Base-by-base conservation (phyloP, 768 basidiomycete species). In the Suillus lakei region DNA sequence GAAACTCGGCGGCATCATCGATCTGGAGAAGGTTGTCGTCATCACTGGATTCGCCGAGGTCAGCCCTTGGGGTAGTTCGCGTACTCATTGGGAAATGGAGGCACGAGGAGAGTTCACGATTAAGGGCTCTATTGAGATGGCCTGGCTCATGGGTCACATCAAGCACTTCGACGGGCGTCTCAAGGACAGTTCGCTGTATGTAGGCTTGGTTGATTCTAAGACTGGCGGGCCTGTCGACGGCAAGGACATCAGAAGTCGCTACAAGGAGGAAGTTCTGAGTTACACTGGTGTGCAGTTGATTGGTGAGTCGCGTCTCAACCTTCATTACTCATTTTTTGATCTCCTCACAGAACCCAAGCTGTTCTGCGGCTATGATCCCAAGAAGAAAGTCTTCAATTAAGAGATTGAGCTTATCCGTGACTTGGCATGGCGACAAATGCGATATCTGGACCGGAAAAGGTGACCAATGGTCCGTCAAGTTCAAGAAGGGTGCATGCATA, bases 1-100 rank as follows among this genome's bases (percentile, higher is more conserved):
- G 21, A 85, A 92, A 68, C 84, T 99, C 18, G 93, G 87, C 38
- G 96, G 96, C 38, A 82, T 98, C 66, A 86, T 99, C 67, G 98
- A 99, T 75, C 84, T 99, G 28, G 98, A 99, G 68, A 96, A 97
- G 80, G 96, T 98, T 65, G 82, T 95, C 66, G 98, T 99, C 64
- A 84, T 98, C 73, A 97, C 98, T 51, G 98, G 98, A 67, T 99
- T 94, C 76, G 97, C 92, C 38, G 98, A 99, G 77, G 95, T 99
- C 60, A 92, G 98, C 2, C 98, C 98, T 15, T 99, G 97, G 96
- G 98, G 98, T 69, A 96, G 94, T 74, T 92, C 97, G 18, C 89
- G 98, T 65, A 99, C 98, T 3, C 89, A 98, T 65, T 99, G 98
- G 98, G 98, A 99, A 82, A 99, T 99, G 96, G 98, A 99, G 76